Base-by-base conservation (phyloP, 768 basidiomycete species). In the Suillus lakei region DNA sequence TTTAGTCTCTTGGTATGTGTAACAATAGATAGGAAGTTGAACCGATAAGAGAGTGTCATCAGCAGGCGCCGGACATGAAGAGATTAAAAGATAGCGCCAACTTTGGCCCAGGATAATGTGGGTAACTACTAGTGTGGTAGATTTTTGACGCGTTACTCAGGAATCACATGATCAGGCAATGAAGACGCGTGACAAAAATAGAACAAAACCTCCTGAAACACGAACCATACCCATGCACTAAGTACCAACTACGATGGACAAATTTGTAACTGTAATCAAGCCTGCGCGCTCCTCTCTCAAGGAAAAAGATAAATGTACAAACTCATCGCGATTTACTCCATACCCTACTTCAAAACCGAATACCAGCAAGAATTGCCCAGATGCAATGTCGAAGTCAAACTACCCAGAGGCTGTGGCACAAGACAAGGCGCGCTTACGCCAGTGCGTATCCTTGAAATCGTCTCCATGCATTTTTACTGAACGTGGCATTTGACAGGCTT, bases 231-330 rank as follows among this genome's bases (percentile, higher is more conserved):
- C 23, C 58, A 58, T 38, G 56, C 13, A 46, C n/a, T n/a, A 54
- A 30, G 4, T 18, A 21, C 15, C 26, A 23, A 28, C 38, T 12
- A 41, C 58, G 5, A 76, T 77, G 75, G 76, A 77, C 64, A 66
- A 54, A 16, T 73, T 69, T 66, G 61, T 77, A 68, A 68, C 66
- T 39, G 64, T 66, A 63, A 72, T 59, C 55, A 77, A 77, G 44
- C 64, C 69, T 34, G 54, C 56, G 46, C 58, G 38, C 30, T 43
- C 38, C 18, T 39, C 48, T 26, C 15, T 10, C 28, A 55, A 63
- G 66, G 50, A 65, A 63, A 36, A 32, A n/a, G 41, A 32, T 39
- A 50, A 50, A 34, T 28, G 28, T n/a, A 36, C 21, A 61, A 61
- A 54, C 30, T 60, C 32, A 23, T 12, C 36, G 7, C 43, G 53